A percentile compares a stretch with the other conserved stretches of the same genome.
Conservation (phyloP, 257 asterid genomes). For the Fraxinus quadrangulata region DNA sequence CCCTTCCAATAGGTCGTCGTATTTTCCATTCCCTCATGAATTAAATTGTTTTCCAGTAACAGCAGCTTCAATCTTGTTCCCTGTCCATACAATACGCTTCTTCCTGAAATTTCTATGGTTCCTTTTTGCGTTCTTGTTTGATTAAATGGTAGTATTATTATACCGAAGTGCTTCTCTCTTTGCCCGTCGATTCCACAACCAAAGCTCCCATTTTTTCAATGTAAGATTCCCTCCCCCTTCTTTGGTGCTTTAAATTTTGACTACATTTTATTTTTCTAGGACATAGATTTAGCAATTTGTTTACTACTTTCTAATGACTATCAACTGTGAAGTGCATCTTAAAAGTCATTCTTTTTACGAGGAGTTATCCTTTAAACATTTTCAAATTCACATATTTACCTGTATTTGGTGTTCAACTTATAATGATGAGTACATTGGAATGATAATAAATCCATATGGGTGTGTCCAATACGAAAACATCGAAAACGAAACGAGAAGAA, state of each 20-base stretch:
- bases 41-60: no score
- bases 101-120: not conserved
- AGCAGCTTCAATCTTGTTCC: no score
- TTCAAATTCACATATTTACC: not conserved
- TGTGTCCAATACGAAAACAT: no score
- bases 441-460: no score
- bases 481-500: no score
- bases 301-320: no score
- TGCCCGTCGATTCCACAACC: slow-evolving; percentile 24
- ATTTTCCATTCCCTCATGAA: not conserved
- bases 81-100: no score
- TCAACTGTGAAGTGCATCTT: no score
- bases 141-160: slow-evolving; percentile 25
- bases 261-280: not conserved
- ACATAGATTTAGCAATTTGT: not conserved
- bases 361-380: no score
- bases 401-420: not conserved
- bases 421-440: no score
- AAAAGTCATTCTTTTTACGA: no score
- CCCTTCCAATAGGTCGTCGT: not conserved
- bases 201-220: slow-evolving; percentile 19
- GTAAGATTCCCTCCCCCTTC: slow-evolving; percentile 30
- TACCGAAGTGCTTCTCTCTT: slow-evolving; percentile 28
- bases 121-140: not conserved
- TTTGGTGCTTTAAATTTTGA: not conserved